Base-by-base conservation (phyloP, 768 basidiomycete species). In the Auricularia cornea region DNA sequence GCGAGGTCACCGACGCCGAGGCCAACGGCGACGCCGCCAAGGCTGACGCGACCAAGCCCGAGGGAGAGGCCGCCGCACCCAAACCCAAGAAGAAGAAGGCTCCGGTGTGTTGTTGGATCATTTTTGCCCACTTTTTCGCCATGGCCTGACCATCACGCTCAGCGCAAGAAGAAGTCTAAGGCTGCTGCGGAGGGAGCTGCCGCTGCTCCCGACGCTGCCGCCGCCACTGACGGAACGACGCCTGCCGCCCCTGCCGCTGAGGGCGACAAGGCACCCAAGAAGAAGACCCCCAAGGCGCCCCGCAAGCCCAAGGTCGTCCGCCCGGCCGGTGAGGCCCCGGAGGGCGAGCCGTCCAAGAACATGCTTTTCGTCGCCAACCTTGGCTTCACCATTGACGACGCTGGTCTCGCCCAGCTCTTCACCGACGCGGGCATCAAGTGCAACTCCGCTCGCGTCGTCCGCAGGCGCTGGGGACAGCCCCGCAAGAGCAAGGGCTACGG, bases 321-420 rank as follows among this genome's bases (percentile, higher is more conserved):
- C 70, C 83, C 89, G 31, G 83, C 80, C 32, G 92, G 91, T 61
- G 88, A 93, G 75, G 89, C 90, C 65, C 93, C 94, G 31, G 80
- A 78, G 61, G 94, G 94, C 70, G 92, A 93, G 73, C 92, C 88
- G 32, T 94, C 92, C 73, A 89, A 89, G 80, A 89, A 82, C 63
- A 86, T 92, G 78, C 81, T 98, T 68, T 98, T 98, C 70, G 94
- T 98, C 69, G 96, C 95, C 78, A 98, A 98, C 80, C 92, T 98
- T 65, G 92, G 94, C 54, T 98, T 98, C 85, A 87, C 78, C 74
- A 85, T 98, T 66, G 91, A 92, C 64, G 95, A 98, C 72, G 88
- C 80, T 32, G 87, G 82, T 61, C 87, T 99, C 67, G 72, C 83
- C 30, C 78, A 84, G 54, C 80, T 97, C 69, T 98, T 99, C 81